phyloP scores from a whole-genome alignment of 371 early-diverging fungal genomes.

The Mortierella sp. region DNA sequence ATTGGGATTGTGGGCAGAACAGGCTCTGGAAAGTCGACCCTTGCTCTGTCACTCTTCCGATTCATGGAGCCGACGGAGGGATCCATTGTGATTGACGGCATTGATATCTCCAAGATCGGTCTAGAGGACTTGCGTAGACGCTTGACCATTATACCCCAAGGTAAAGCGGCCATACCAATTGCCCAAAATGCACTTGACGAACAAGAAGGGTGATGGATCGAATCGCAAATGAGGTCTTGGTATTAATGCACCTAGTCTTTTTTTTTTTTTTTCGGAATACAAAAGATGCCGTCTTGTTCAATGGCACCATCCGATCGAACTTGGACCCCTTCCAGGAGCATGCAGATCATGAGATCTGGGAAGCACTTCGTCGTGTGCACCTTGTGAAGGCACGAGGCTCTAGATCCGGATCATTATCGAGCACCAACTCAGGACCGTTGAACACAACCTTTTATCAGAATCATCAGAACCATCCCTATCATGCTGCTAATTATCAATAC shows the following conservation, averaged over 20 bases:
- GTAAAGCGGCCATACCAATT: conserved; percentile 22
- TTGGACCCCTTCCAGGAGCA: conserved; percentile 74
- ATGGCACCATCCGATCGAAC: conserved; percentile 74
- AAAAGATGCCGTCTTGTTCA: conserved; percentile 72
- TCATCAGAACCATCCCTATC: conserved; percentile 19
- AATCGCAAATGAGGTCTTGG: too few species aligned
- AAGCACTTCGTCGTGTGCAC: conserved; percentile 63
- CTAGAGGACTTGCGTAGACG: conserved; percentile 72
- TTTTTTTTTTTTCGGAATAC: too few species aligned
- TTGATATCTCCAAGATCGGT: conserved; percentile 75
- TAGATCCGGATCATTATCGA: conserved; percentile 29
- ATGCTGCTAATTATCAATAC: conserved; percentile 4
- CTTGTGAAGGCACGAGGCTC: conserved; percentile 50
- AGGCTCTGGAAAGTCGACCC: conserved; percentile 75
- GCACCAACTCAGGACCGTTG: conserved; percentile 4
- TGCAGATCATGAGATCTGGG: conserved; percentile 75
- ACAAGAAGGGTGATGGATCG: too few species aligned
- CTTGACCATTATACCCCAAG: conserved; percentile 82
- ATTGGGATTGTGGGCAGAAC: conserved; percentile 75
- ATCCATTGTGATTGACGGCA: conserved; percentile 72
- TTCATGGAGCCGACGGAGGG: conserved; percentile 75
- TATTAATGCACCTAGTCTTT: too few species aligned
- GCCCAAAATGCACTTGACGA: too few species aligned
- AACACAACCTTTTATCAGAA: conserved; percentile 12
- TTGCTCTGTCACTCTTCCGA: conserved; percentile 75